Evolutionary conservation across 805 yeast species (phyloP).

Genomic region (Starmerella geochares): DNA sequence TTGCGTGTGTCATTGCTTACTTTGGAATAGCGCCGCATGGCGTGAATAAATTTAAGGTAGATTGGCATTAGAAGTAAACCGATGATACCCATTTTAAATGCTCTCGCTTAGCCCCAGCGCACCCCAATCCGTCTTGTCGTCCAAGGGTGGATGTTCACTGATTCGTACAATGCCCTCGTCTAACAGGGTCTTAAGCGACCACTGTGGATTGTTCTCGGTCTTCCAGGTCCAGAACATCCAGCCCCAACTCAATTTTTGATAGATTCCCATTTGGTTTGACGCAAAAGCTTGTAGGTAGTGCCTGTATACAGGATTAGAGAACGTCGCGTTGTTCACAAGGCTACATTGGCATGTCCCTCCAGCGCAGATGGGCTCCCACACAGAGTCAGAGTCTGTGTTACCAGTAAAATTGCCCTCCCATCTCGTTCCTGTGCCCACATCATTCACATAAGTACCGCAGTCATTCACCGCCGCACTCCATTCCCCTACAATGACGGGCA

Average conservation of each 20-base stretch:
- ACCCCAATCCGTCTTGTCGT: conserved; percentile 1
- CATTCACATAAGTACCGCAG: conserved; percentile 74
- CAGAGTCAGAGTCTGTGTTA: conserved; percentile 25
- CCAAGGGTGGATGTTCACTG: not conserved
- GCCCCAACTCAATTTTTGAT: conserved; percentile 62
- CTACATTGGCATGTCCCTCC: conserved; percentile 28
- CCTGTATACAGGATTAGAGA: conserved; percentile 48
- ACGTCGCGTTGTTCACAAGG: conserved; percentile 30
- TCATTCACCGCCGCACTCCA: conserved; percentile 82
- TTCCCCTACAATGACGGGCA: conserved; percentile 61
- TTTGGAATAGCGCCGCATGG: too few species aligned
- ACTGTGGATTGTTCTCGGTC: conserved; percentile 28
- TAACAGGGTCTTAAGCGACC: conserved; percentile 25
- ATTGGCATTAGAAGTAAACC: too few species aligned
- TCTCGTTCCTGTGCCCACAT: conserved; percentile 68
- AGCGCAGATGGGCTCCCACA: conserved; percentile 20
- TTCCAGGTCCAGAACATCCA: conserved; percentile 79
- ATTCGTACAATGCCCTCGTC: not conserved
- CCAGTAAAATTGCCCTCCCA: conserved; percentile 49
- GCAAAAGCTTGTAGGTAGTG: conserved; percentile 51
- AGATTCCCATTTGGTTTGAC: conserved; percentile 76
- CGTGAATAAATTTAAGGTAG: too few species aligned
- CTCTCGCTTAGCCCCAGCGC: not conserved
- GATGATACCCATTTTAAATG: not conserved
- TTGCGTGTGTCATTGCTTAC: too few species aligned